Evolutionary conservation across 1,139 yeast genomes (phyloP).

Genomic region (Nakaseomyces glabratus): DNA sequence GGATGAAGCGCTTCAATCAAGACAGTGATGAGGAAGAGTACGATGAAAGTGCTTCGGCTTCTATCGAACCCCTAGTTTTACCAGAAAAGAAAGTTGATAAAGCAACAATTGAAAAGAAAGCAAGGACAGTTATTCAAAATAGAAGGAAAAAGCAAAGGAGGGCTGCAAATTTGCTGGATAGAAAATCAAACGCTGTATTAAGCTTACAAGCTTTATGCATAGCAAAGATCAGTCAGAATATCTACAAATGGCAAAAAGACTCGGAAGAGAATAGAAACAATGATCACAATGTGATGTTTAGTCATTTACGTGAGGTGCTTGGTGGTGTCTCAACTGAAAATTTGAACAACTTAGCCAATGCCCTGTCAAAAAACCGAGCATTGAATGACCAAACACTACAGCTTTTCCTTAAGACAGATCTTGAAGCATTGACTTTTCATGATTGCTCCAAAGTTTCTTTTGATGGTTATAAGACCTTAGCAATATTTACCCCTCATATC

Average conservation of each 20-base stretch:
- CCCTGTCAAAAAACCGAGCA: constrained; percentile 73
- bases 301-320: constrained; percentile 25
- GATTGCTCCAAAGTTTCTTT: constrained; percentile 78
- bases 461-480: constrained; percentile 59
- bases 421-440: constrained; percentile 63
- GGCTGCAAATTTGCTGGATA: constrained; percentile 77
- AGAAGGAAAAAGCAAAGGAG: constrained; percentile 66
- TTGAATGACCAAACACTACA: constrained; percentile 61
- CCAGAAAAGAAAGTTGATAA: constrained; percentile 7
- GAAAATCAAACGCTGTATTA: constrained; percentile 54
- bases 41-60: constrained; percentile 11
- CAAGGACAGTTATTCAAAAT: constrained; percentile 42
- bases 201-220: constrained; percentile 78
- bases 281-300: constrained; percentile 13
- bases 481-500: constrained; percentile 70
- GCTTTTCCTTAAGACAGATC: constrained; percentile 57
- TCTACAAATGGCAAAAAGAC: constrained; percentile 40
- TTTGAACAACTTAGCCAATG: constrained; percentile 68
- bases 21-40: constrained; percentile 30
- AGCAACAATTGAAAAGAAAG: constrained; percentile 30
- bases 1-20: constrained; percentile 9
- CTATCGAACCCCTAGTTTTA: constrained; percentile 7
- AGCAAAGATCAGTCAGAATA: constrained; percentile 56
- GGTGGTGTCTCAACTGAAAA: constrained; percentile 30
- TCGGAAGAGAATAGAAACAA: constrained; percentile 25